Base-by-base conservation (phyloP, 441 rosid genomes). In the Bruguiera hainesii region DNA sequence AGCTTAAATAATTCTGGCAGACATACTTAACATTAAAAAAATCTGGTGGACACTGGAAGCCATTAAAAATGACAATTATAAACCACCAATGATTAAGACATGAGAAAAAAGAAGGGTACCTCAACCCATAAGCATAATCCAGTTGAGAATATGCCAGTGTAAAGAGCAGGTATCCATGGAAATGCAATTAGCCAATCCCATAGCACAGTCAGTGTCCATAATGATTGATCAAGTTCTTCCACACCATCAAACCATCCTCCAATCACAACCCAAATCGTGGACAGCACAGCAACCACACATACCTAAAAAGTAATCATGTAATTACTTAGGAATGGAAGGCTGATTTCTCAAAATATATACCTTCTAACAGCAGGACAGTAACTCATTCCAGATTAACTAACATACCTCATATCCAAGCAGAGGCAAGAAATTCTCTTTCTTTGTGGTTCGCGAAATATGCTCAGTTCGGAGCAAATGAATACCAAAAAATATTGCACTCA, bases 101-200 rank as follows among this genome's bases (percentile, higher is more conserved):
- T 23, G 28, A 55, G 29, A 55, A 23, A 23, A 53, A 66, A 58
- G 64, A 29, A 73, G 59, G 1, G 16, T 76, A 83, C 91, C 95
- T 89, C 87, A 67, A 83, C 63, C 89, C 87, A 86, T 60, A 86
- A 76, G 74, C 89, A 89, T 65, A 87, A 59, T 31, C 84, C 83
- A 11, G 90, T 82, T 19, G 89, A 86, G 75, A 89, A 82, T 28
- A 82, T 16, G 67, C 90, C 80, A 0, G 90, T 82, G 62, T 85
- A 89, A 56, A 89, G 76, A 25, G 84, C 81, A 63, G 91, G 87
- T 50, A 85, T 75, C 95, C 91, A 87, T 23, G 91, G 89, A 76
- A 86, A 89, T 28, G 78, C 56, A 64, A 76, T 76, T 72, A 82
- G 73, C 80, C 81, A 86, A 29, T 82, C 78, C 84, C 86, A 81